Conservation (phyloP, 1,139 yeast species). For the Citeromyces siamensis region DNA sequence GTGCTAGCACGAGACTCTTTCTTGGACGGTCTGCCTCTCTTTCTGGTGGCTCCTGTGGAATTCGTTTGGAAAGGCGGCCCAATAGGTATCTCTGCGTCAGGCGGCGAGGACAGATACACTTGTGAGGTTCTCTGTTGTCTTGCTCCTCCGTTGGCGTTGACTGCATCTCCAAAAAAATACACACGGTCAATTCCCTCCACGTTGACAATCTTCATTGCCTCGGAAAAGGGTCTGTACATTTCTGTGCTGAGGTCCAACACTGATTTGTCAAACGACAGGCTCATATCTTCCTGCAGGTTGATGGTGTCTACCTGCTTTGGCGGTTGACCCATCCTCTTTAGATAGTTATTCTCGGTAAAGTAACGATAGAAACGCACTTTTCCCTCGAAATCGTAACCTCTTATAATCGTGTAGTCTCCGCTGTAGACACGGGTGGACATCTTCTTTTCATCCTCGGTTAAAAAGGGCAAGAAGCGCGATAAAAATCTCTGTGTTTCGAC, state of each 20-base stretch:
- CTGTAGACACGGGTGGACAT: slow-evolving; percentile 4
- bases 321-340: slow-evolving; percentile 12
- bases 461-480: slow-evolving; percentile 8
- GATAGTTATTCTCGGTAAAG: slow-evolving; percentile 32
- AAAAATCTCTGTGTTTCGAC: slow-evolving; percentile 7
- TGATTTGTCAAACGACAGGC: neutral
- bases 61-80: neutral
- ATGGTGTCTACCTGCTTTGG: slow-evolving; percentile 7
- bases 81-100: neutral
- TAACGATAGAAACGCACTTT: slow-evolving; percentile 63
- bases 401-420: slow-evolving; percentile 25
- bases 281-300: neutral
- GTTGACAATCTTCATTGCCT: neutral
- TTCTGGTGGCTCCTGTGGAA: neutral
- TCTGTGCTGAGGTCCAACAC: neutral
- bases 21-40: neutral
- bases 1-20: neutral
- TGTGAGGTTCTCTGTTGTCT: slow-evolving; percentile 1
- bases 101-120: neutral
- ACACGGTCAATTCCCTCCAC: neutral
- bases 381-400: slow-evolving; percentile 65
- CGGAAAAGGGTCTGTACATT: slow-evolving; percentile 1
- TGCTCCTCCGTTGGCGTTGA: neutral
- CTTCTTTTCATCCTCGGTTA: slow-evolving; percentile 4
- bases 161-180: slow-evolving; percentile 1